phyloP scores from a whole-genome alignment of 208 protist genomes.

The Trypanosoma platydactyli region DNA sequence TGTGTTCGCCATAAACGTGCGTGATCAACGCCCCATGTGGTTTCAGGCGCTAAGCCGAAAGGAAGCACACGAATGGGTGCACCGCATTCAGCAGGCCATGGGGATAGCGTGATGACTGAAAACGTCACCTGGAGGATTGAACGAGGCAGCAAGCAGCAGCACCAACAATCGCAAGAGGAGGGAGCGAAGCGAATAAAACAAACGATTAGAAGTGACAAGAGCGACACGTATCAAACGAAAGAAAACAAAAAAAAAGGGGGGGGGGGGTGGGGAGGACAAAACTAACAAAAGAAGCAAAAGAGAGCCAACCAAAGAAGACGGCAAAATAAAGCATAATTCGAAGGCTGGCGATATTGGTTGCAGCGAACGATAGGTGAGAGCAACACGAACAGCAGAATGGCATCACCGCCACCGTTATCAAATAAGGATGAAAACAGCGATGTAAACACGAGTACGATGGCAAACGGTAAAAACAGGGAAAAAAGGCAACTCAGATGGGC shows the following conservation, averaged over 20 bases:
- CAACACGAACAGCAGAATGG: no score
- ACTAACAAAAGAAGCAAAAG: not conserved
- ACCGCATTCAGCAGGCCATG: conserved; percentile 62
- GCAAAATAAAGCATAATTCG: not conserved
- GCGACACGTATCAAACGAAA: not conserved
- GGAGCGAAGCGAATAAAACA: not conserved
- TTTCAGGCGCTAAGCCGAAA: conserved; percentile 39
- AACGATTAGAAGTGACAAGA: not conserved
- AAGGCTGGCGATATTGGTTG: no score
- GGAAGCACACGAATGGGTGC: conserved; percentile 43
- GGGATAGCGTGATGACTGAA: conserved; percentile 33
- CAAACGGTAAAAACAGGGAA: no score
- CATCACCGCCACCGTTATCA: no score
- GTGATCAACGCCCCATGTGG: conserved; percentile 20
- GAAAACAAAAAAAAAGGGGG: conserved; percentile 7
- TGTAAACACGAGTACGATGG: no score
- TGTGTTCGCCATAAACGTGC: conserved; percentile 25
- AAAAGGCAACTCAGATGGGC: no score
- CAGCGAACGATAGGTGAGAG: no score
- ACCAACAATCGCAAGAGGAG: not conserved
- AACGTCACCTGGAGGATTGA: no score
- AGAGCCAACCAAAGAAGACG: conserved; percentile 6
- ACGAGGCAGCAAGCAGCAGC: no score
- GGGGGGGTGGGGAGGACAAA: conserved; percentile 6
- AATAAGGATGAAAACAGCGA: no score